A percentile compares a stretch with the other conserved stretches of the same genome.
phyloP scores from a whole-genome alignment of 2,329 filamentous ascomycete species.

The Claviceps maximensis region DNA sequence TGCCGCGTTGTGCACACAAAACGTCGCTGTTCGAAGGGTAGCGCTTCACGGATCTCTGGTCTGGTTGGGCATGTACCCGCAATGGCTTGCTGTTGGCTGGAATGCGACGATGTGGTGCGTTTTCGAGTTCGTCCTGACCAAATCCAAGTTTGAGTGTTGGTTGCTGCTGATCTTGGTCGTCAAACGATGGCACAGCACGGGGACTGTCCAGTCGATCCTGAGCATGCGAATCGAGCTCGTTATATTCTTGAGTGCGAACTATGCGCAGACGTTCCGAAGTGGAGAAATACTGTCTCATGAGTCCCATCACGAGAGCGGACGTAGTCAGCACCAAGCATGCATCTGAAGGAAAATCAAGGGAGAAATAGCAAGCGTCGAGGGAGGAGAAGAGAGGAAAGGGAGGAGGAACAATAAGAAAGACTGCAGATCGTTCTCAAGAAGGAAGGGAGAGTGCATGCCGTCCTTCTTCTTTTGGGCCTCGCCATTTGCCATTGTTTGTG shows the following conservation, averaged over 20 bases:
- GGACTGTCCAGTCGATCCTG: constrained; percentile 13
- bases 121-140: constrained; percentile 9
- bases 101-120: constrained; percentile 5
- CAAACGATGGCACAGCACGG: constrained; percentile 7
- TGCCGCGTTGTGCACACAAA: constrained; percentile 32
- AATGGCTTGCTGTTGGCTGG: background rate
- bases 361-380: background rate
- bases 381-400: background rate
- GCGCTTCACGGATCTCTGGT: constrained; percentile 39
- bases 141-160: constrained; percentile 5
- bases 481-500: constrained; percentile 2
- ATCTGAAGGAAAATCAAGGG: background rate
- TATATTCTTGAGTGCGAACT: constrained; percentile 31
- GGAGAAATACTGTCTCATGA: constrained; percentile 50
- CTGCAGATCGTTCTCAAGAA: background rate
- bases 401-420: background rate
- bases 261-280: constrained; percentile 58
- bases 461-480: background rate
- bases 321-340: background rate
- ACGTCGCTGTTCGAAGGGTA: constrained; percentile 54
- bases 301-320: background rate
- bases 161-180: constrained; percentile 3
- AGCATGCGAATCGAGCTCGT: constrained; percentile 14
- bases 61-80: constrained; percentile 1
- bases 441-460: background rate